phyloP scores from a whole-genome alignment of 139 green algal species.

The Tetradesmus lagerheimii region DNA sequence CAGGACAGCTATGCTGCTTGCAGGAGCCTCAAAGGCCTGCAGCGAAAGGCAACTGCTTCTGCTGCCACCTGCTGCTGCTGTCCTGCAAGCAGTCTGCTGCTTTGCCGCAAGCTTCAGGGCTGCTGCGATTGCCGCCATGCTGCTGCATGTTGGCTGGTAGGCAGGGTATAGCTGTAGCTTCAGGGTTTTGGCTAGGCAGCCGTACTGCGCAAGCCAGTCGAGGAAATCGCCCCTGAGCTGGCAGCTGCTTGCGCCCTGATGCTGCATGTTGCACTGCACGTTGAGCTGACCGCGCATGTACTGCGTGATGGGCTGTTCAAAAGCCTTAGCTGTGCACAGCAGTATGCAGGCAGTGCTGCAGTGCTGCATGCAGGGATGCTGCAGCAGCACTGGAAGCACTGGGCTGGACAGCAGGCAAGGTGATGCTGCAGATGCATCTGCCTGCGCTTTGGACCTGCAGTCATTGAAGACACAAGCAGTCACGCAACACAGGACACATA shows the following conservation, averaged over 20 bases:
- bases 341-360: neutral
- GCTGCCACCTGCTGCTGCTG: neutral
- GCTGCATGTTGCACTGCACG: neutral
- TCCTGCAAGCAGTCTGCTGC: neutral
- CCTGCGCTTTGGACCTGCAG: neutral
- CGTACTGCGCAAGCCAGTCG: neutral
- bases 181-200: neutral
- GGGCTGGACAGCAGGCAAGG: neutral
- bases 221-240: neutral
- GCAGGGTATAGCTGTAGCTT: neutral
- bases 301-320: neutral
- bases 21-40: neutral
- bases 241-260: neutral
- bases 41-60: neutral
- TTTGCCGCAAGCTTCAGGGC: neutral
- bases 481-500: too few relatives aligned
- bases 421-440: neutral
- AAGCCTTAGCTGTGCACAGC: neutral
- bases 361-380: neutral
- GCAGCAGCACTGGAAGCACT: neutral
- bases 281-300: neutral
- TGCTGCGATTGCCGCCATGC: neutral
- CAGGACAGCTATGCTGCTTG: neutral
- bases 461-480: too few relatives aligned
- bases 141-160: neutral